Percentiles rank a stretch among this genome's conserved stretches.
phyloP scores from a whole-genome alignment of 2,329 filamentous ascomycete genomes.

The Trichothecium sympodiale region DNA sequence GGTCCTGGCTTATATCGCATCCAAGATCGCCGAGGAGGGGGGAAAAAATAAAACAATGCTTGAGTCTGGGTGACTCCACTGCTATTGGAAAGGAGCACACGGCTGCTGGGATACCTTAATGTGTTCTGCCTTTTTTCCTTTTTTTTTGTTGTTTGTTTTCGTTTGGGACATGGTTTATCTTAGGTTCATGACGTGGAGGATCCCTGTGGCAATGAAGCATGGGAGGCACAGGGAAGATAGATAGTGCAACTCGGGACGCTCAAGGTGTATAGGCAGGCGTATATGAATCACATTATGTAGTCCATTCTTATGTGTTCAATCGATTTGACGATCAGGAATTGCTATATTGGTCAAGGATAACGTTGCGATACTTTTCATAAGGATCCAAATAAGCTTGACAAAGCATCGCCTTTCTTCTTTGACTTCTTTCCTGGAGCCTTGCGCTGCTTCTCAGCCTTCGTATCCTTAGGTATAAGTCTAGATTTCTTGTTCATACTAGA shows the following conservation, averaged over 20 bases:
- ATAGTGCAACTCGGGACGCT: no score
- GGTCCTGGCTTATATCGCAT: no score
- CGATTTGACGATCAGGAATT: not conserved
- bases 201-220: no score
- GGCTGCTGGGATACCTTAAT: not conserved
- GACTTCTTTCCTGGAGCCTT: slow-evolving; percentile 30
- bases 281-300: no score
- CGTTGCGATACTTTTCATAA: slow-evolving; percentile 18
- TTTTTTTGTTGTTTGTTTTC: slow-evolving; percentile 4
- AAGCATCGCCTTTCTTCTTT: slow-evolving; percentile 51
- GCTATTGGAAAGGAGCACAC: no score
- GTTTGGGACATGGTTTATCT: slow-evolving; percentile 1
- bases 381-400: slow-evolving; percentile 62
- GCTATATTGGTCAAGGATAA: not conserved
- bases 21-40: no score
- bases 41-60: no score
- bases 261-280: no score
- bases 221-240: no score
- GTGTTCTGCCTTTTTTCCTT: not conserved
- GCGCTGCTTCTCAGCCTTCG: not conserved
- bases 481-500: slow-evolving; percentile 2
- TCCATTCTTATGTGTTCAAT: no score
- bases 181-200: not conserved
- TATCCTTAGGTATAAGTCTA: not conserved
- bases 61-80: no score